Evolutionary conservation across 768 basidiomycete species (phyloP).

Genomic region (Leucosporidium yakuticum): DNA sequence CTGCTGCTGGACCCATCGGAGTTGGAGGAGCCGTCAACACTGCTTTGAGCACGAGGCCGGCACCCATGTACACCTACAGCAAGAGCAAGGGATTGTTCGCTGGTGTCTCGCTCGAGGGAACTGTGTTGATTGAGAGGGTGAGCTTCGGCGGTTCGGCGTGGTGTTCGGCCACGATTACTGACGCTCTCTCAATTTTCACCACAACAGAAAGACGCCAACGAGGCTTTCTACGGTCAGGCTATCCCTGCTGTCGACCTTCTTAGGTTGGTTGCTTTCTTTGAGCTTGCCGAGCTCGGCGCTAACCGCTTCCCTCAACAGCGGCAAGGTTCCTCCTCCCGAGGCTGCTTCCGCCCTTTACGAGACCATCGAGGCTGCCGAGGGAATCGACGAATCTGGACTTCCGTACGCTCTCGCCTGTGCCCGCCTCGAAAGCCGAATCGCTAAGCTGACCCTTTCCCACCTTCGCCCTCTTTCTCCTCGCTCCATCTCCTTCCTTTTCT

Average conservation of each 20-base stretch:
- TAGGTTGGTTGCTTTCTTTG: conserved; percentile 35
- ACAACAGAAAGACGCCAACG: conserved; percentile 73
- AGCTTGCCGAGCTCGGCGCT: background rate
- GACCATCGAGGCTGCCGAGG: conserved; percentile 65
- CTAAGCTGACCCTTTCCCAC: no score
- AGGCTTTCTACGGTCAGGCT: conserved; percentile 88
- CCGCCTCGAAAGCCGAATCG: no score
- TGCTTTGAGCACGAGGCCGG: conserved; percentile 57
- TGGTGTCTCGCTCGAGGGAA: conserved; percentile 89
- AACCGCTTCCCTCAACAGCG: conserved; percentile 46
- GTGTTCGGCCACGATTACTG: background rate
- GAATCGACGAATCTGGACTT: conserved; percentile 44
- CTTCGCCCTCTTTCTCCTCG: no score
- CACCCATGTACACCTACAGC: conserved; percentile 75
- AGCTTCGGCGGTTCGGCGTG: conserved; percentile 1
- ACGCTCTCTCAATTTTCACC: background rate
- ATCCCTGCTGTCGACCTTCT: conserved; percentile 87
- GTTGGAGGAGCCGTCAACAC: conserved; percentile 46
- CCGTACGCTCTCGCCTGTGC: conserved; percentile 27
- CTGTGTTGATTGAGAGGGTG: conserved; percentile 75
- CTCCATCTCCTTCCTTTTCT: no score
- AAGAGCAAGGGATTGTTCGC: conserved; percentile 74
- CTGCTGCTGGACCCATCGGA: conserved; percentile 54
- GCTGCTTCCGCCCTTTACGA: conserved; percentile 83
- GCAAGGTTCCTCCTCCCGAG: conserved; percentile 94